These are phyloP conservation scores for Ilyonectria destructans DNA, from an alignment of 2,329 filamentous ascomycete genomes.

Conservation along the genomic window DNA sequence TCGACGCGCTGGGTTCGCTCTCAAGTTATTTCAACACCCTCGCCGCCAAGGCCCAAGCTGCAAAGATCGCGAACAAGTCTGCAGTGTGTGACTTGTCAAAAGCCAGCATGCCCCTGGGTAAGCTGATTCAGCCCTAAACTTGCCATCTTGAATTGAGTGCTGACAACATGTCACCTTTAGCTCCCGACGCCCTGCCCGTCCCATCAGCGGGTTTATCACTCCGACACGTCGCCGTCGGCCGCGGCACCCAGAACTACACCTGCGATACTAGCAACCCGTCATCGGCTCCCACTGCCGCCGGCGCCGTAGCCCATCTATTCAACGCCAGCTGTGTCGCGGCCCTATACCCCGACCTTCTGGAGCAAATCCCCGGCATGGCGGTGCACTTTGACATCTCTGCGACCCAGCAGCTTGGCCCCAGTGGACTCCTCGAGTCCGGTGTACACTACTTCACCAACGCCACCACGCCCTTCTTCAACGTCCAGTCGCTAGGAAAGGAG, in stretches of 20 bases:
- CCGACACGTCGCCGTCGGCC: slow-evolving; percentile 87
- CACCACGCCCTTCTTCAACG: slow-evolving; percentile 85
- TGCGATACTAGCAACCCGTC: slow-evolving; percentile 76
- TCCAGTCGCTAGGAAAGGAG: slow-evolving; percentile 70
- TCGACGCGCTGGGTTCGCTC: slow-evolving; percentile 62
- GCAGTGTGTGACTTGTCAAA: slow-evolving; percentile 70
- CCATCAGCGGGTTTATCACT: slow-evolving; percentile 75
- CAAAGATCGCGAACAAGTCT: slow-evolving; percentile 58
- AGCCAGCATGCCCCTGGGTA: slow-evolving; percentile 67
- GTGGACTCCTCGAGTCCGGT: slow-evolving; percentile 77
- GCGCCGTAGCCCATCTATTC: slow-evolving; percentile 89
- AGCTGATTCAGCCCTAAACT: slow-evolving; percentile 41
- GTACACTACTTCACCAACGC: slow-evolving; percentile 85
- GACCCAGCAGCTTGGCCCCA: slow-evolving; percentile 65
- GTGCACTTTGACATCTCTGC: slow-evolving; percentile 75
- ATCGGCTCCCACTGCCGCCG: slow-evolving; percentile 75
- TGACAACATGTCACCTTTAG: slow-evolving; percentile 55
- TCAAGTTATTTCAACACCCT: slow-evolving; percentile 75
- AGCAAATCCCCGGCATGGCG: slow-evolving; percentile 76
- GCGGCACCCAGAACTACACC: slow-evolving; percentile 95
- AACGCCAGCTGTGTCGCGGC: slow-evolving; percentile 87
- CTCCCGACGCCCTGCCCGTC: slow-evolving; percentile 72
- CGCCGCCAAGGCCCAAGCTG: slow-evolving; percentile 68
- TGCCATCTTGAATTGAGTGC: slow-evolving; percentile 18
- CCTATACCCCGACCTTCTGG: slow-evolving; percentile 77